phyloP scores from a whole-genome alignment of 805 yeast species.

The Yamadazyma sp. region DNA sequence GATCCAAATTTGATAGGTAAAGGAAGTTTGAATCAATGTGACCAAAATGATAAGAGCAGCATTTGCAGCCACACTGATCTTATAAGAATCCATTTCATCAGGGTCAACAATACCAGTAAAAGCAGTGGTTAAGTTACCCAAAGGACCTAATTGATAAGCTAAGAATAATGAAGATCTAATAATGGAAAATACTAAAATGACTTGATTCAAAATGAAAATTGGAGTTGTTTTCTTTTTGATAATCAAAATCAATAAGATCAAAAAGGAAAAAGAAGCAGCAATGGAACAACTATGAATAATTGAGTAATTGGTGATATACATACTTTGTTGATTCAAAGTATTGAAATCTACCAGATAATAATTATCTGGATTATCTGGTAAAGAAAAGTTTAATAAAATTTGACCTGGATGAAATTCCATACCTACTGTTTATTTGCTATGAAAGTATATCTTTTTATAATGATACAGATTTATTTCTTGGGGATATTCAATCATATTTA shows the following conservation, averaged over 20 bases:
- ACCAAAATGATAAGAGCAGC: constrained; percentile 60
- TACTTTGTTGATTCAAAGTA: constrained; percentile 11
- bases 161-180: constrained; percentile 62
- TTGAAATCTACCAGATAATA: constrained; percentile 12
- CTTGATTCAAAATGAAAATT: constrained; percentile 69
- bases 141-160: constrained; percentile 41
- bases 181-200: constrained; percentile 52
- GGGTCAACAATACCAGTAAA: constrained; percentile 28
- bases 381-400: constrained; percentile 13
- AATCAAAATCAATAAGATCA: constrained; percentile 13
- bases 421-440: too few relatives aligned
- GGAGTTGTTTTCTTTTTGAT: constrained; percentile 55
- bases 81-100: constrained; percentile 31
- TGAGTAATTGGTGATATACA: constrained; percentile 8
- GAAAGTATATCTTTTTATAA: too few relatives aligned
- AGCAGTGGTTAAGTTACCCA: constrained; percentile 45
- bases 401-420: constrained; percentile 5
- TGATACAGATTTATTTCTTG: too few relatives aligned
- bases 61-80: constrained; percentile 58
- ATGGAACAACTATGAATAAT: constrained; percentile 17
- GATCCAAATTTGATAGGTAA: constrained; percentile 68
- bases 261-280: constrained; percentile 16
- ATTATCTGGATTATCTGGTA: constrained; percentile 11
- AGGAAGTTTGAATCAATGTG: constrained; percentile 57
- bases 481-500: too few relatives aligned